Conservation (phyloP, 495 filamentous ascomycete genomes). For the Hyaloscypha finlandica region DNA sequence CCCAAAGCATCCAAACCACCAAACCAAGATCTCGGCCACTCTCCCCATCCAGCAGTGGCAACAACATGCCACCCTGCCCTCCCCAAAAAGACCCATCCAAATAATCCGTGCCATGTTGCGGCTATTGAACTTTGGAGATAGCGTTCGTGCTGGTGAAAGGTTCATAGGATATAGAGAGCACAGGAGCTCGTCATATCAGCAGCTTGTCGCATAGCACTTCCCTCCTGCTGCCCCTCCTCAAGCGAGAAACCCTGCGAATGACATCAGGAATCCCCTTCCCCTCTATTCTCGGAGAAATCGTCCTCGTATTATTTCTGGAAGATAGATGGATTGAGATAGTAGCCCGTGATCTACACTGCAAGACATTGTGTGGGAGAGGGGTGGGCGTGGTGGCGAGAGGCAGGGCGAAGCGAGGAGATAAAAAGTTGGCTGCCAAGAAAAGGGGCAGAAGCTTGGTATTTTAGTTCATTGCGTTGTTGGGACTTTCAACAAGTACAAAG, state of each 20-base stretch:
- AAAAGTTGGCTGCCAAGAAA: not conserved
- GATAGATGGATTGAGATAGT: not conserved
- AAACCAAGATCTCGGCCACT: not conserved
- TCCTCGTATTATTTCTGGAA: not conserved
- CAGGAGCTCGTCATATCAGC: not conserved
- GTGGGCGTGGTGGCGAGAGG: not conserved
- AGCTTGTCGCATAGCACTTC: not conserved
- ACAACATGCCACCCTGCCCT: not conserved
- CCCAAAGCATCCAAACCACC: not conserved
- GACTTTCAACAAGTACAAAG: not conserved
- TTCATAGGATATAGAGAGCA: not conserved
- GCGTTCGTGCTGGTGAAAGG: not conserved
- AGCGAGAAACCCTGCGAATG: slow-evolving; percentile 2
- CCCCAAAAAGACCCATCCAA: not conserved
- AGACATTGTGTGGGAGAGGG: not conserved
- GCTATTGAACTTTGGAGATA: not conserved
- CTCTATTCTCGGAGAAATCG: not conserved
- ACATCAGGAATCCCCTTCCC: not conserved
- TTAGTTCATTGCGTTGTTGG: not conserved
- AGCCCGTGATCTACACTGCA: not conserved
- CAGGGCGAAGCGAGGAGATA: not conserved
- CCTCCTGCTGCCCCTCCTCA: not conserved
- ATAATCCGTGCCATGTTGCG: not conserved
- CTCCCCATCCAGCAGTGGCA: not conserved
- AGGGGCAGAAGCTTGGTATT: slow-evolving; percentile 6